Evolutionary conservation across 2,329 filamentous ascomycete genomes (phyloP).

Genomic region (Colletotrichum phormii): DNA sequence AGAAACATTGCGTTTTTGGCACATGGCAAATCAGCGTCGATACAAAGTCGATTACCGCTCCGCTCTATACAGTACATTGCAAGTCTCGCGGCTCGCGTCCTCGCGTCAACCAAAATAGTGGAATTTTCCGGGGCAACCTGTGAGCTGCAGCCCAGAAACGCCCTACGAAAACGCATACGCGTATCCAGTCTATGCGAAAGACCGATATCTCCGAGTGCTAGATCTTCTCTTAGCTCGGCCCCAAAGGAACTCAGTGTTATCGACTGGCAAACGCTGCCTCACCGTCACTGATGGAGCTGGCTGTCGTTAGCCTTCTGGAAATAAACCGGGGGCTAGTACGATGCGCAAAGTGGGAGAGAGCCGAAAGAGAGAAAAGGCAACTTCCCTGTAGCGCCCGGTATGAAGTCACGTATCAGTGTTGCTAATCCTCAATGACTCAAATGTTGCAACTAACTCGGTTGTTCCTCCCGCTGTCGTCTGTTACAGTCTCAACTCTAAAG

Average conservation of each 20-base stretch:
- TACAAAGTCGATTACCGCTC: not conserved
- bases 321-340: not conserved
- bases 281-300: not conserved
- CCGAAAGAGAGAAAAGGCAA: not conserved
- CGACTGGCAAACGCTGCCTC: not conserved
- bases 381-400: not conserved
- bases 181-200: not conserved
- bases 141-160: not conserved
- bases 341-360: not conserved
- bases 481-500: not conserved
- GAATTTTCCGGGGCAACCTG: not conserved
- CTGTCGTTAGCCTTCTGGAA: not conserved
- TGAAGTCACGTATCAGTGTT: slow-evolving; percentile 9
- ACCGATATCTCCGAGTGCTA: not conserved
- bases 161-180: not conserved
- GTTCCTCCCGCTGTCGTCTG: not conserved
- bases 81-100: not conserved
- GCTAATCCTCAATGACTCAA: not conserved
- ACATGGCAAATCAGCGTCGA: not conserved
- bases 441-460: not conserved
- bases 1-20: not conserved
- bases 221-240: not conserved
- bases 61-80: not conserved
- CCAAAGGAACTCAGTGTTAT: not conserved
- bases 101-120: not conserved